Evolutionary conservation across 1,284 basidiomycete genomes (phyloP), one percentile per base, ranked within the genome.

Genomic region (Chiua sp.): DNA sequence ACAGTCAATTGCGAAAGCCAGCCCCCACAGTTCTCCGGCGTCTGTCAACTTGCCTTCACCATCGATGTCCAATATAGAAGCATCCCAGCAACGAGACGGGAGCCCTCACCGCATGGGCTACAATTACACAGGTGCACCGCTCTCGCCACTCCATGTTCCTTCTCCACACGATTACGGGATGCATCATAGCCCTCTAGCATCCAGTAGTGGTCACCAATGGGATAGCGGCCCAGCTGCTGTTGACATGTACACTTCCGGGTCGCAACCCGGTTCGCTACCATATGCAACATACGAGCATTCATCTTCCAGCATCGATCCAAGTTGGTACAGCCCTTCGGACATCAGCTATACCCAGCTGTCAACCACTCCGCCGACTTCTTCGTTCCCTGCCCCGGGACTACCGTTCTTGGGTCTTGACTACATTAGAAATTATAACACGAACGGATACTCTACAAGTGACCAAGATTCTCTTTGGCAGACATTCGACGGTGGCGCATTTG

Each of bases 371-470:
- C 83, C 86, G 6, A 82, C 81, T 3, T 76, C 86, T 28, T 81
- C 83, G 5, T 92, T 92, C 70, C 80, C 84, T 62, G 84, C 85
- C 7, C 79, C 86, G 33, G 91, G 91, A 33, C 78, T 93, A 32
- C 92, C 91, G 0, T 93, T 93, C 79, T 82, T 86, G 47, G 91
- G 90, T 20, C 79, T 93, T 47, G 91, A 93, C 66, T 93, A 84
- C 67, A 87, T 93, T 66, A 85, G 88, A 63, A 92, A 90, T 67
- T 91, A 88, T 70, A 82, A 79, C 64, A 68, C 80, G 12, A 77
- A 75, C 12, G 76, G 79, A 47, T 80, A 78, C 65, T 60, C 72
- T 26, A 69, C 78, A 56, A 78, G 78, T 52, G 88, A 89, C 57
- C 86, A 87, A 70, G 89, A 90, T 66, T 78, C 81, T 33, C 75